Conservation (phyloP, 1,139 yeast genomes). For the Taiozyma sp. region DNA sequence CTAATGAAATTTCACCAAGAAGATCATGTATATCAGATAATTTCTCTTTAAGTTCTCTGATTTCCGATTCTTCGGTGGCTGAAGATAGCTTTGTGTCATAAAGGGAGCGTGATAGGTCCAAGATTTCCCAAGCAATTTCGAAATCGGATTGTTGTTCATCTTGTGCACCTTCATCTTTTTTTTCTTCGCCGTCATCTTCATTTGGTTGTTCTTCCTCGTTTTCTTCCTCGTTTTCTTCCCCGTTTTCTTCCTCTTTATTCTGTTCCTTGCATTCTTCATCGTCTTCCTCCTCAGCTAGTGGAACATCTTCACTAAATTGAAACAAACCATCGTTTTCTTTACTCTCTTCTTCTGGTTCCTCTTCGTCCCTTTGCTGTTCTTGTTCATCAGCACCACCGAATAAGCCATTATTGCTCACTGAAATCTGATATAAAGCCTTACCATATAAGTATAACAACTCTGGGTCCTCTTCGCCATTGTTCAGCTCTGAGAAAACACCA, state of each 20-base stretch:
- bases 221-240: slow-evolving; percentile 30
- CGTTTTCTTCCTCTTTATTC: slow-evolving; percentile 36
- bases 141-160: slow-evolving; percentile 66
- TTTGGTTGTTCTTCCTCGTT: slow-evolving; percentile 28
- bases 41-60: slow-evolving; percentile 39
- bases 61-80: slow-evolving; percentile 16
- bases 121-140: slow-evolving; percentile 83
- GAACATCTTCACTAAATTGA: slow-evolving; percentile 52
- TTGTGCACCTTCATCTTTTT: slow-evolving; percentile 22
- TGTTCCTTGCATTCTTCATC: slow-evolving; percentile 31
- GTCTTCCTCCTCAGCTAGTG: slow-evolving; percentile 42
- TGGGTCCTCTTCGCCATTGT: slow-evolving; percentile 60
- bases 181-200: slow-evolving; percentile 5
- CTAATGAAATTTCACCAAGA: slow-evolving; percentile 85
- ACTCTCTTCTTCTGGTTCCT: slow-evolving; percentile 17
- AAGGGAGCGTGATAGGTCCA: slow-evolving; percentile 69
- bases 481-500: slow-evolving; percentile 43
- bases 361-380: slow-evolving; percentile 5
- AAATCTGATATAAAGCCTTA: slow-evolving; percentile 72
- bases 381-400: slow-evolving; percentile 51
- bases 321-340: slow-evolving; percentile 30
- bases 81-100: slow-evolving; percentile 34
- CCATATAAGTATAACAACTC: slow-evolving; percentile 76
- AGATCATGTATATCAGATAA: slow-evolving; percentile 76
- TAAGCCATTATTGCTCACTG: slow-evolving; percentile 73